Base-by-base conservation (phyloP, 345 rosid genomes). In the Ceriops zippeliana region DNA sequence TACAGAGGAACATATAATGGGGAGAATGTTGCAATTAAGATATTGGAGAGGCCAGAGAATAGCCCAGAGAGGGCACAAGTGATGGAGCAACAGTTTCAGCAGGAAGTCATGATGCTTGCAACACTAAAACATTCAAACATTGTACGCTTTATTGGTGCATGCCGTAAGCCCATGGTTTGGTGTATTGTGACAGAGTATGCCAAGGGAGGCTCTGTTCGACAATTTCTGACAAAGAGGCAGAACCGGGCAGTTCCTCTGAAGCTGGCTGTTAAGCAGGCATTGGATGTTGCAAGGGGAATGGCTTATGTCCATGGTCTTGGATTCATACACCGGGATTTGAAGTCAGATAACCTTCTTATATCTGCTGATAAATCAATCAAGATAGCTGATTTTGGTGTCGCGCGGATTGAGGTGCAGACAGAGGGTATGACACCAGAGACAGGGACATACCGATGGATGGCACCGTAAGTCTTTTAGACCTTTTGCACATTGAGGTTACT, bases 1-100 rank as follows among this genome's bases (percentile, higher is more conserved):
- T 87, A 87, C 47, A 73, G 82, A 73, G 78, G 78, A 24, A 75
- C 70, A 26, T 75, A 75, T 38, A 75, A 64, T 37, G 73, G 78
- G 42, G 78, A 75, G 61, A 73, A 75, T 51, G 73, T 75, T 69
- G 78, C 78, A 15, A 64, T 75, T 32, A 75, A 75, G 73, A 68
- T 75, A 47, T 64, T 75, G 61, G 78, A 75, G 78, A 75, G 78
- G 54, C 78, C 78, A 26, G 73, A 64, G 38, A 69, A 64, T 30
- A 64, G 63, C 70, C 70, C 66, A 1, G 78, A 75, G 26, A 75
- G 21, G 34, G 73, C 73, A n/a, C 73, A 69, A 59, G 63, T 67
- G 38, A 75, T 64, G 78, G 78, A 75, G 53, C 78, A 75, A 37
- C 78, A 75, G 47, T 75, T 75, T 58, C 78, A 75, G 69, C 78